These are phyloP conservation scores for Rosa lucieae DNA, from an alignment of 306 rosid species.

Conservation along the genomic window DNA sequence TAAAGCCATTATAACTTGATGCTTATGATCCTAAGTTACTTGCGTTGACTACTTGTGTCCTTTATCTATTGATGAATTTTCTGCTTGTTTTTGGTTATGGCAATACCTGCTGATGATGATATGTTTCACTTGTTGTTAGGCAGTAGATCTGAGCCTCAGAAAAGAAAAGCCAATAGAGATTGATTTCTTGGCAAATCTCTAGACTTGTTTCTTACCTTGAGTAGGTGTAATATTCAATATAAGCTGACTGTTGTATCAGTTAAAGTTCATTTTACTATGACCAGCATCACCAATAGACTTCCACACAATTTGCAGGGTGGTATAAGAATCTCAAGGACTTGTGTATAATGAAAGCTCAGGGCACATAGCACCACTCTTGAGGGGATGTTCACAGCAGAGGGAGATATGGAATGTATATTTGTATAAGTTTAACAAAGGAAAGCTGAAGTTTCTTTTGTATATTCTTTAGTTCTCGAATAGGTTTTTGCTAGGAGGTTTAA, in stretches of 20 bases:
- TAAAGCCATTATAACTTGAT: not conserved
- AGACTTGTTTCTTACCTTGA: not conserved
- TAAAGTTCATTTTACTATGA: not conserved
- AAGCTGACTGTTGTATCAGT: constrained; percentile 4
- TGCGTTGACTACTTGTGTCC: not conserved
- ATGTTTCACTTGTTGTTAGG: constrained; percentile 25
- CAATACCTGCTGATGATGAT: constrained; percentile 5
- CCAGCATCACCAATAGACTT: not conserved
- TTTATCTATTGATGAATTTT: not conserved
- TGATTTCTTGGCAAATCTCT: not conserved
- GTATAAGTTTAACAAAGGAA: not conserved
- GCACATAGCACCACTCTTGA: not conserved
- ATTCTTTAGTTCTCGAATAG: not conserved
- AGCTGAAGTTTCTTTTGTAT: not conserved
- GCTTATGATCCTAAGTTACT: not conserved
- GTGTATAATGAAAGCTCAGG: not conserved
- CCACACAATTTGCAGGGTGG: not conserved
- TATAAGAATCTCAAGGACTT: not conserved
- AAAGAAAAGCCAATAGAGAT: constrained; percentile 16
- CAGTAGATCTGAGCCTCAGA: constrained; percentile 25
- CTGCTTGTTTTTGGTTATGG: not conserved
- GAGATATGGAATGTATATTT: not conserved
- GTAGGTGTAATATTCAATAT: not conserved
- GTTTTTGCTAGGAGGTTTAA: not conserved
- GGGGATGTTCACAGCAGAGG: not conserved